A percentile compares a stretch with the other conserved stretches of the same genome.
Conservation (phyloP, 2,329 filamentous ascomycete genomes). For the Cordyceps militaris region DNA sequence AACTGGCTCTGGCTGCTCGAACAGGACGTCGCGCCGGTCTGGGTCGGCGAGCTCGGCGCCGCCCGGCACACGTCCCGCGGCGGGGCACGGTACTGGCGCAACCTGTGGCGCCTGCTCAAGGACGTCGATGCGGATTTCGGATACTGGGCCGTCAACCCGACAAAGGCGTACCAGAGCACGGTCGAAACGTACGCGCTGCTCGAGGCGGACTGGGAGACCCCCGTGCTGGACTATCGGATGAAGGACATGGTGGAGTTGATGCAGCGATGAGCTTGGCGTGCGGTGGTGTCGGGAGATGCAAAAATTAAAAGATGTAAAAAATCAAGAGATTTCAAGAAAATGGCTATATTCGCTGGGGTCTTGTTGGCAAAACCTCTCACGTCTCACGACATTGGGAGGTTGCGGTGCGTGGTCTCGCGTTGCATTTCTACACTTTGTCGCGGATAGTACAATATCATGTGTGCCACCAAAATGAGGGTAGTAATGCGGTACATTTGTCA, state of each 20-base stretch:
- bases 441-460: too few relatives aligned
- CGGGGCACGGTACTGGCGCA: slow-evolving; percentile 58
- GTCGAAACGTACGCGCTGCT: slow-evolving; percentile 56
- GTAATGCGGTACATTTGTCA: too few relatives aligned
- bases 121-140: slow-evolving; percentile 57
- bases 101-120: slow-evolving; percentile 53
- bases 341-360: too few relatives aligned
- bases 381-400: too few relatives aligned
- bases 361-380: too few relatives aligned
- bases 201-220: slow-evolving; percentile 57
- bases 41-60: slow-evolving; percentile 62
- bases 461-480: too few relatives aligned
- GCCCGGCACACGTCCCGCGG: slow-evolving; percentile 45
- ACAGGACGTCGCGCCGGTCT: slow-evolving; percentile 45
- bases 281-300: too few relatives aligned
- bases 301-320: too few relatives aligned
- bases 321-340: too few relatives aligned
- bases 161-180: slow-evolving; percentile 51
- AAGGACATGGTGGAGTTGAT: slow-evolving; percentile 53
- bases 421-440: too few relatives aligned
- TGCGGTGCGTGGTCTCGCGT: too few relatives aligned
- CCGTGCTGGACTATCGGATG: slow-evolving; percentile 55
- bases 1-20: slow-evolving; percentile 61
- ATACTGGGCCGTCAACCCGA: slow-evolving; percentile 64
- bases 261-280: slow-evolving; percentile 16